A percentile compares a stretch with the other conserved stretches of the same genome.
phyloP scores from a whole-genome alignment of 1,284 basidiomycete genomes.

The Malassezia sp. region DNA sequence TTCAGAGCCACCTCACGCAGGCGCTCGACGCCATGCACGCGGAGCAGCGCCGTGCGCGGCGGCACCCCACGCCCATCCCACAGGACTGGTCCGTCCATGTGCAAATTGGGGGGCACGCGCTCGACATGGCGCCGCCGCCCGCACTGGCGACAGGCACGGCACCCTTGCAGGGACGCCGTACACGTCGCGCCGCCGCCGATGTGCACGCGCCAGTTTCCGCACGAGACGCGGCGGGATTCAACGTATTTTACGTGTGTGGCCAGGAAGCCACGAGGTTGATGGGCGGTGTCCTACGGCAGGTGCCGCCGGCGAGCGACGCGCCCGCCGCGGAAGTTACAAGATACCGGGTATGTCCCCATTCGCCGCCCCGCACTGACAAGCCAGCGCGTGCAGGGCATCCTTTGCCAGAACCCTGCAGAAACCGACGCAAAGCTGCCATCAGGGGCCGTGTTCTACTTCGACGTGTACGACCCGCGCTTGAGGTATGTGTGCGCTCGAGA shows the following conservation, averaged over 20 bases:
- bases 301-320: not conserved
- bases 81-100: conserved; percentile 9
- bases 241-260: conserved; percentile 36
- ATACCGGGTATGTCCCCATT: too few relatives aligned
- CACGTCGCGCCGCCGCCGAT: too few relatives aligned
- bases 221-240: conserved; percentile 22
- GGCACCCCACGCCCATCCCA: not conserved
- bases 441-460: conserved; percentile 12
- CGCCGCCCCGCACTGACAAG: too few relatives aligned
- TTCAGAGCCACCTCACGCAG: conserved; percentile 20
- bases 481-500: too few relatives aligned
- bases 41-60: conserved; percentile 3
- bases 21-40: conserved; percentile 16
- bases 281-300: conserved; percentile 21
- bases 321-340: too few relatives aligned
- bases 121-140: conserved; percentile 24
- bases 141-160: conserved; percentile 22
- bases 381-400: too few relatives aligned
- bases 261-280: conserved; percentile 23
- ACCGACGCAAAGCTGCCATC: not conserved
- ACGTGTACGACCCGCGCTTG: conserved; percentile 37
- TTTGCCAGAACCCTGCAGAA: too few relatives aligned
- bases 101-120: conserved; percentile 11
- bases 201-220: not conserved
- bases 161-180: conserved; percentile 18